A percentile compares a stretch with the other conserved stretches of the same genome.
Evolutionary conservation across 2,329 filamentous ascomycete species (phyloP).

Genomic region (Diaporthe ampelina): DNA sequence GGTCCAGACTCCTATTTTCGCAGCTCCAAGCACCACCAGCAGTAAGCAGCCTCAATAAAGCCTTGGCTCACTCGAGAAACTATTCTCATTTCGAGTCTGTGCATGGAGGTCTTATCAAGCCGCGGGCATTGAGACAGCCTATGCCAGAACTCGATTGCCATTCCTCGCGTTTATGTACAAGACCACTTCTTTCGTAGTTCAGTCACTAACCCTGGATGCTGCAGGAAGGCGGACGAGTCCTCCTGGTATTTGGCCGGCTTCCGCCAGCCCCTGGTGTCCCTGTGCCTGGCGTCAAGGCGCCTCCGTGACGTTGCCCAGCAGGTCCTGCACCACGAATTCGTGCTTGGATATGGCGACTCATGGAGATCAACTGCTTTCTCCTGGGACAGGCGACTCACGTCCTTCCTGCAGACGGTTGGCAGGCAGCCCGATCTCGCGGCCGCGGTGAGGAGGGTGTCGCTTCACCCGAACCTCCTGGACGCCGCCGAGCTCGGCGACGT

Average conservation of each 20-base stretch:
- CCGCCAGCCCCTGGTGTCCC: slow-evolving; percentile 14
- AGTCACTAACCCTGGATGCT: not conserved
- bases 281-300: slow-evolving; percentile 42
- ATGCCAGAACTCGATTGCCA: not conserved
- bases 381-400: slow-evolving; percentile 43
- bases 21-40: not conserved
- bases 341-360: slow-evolving; percentile 46
- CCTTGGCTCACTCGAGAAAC: not conserved
- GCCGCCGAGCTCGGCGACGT: not conserved
- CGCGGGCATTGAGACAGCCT: not conserved
- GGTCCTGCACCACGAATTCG: slow-evolving; percentile 46
- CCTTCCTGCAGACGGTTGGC: slow-evolving; percentile 45
- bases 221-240: not conserved
- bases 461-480: not conserved
- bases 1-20: not conserved
- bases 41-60: not conserved
- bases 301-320: slow-evolving; percentile 42
- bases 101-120: not conserved
- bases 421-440: slow-evolving; percentile 43
- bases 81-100: not conserved
- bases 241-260: slow-evolving; percentile 18
- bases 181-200: not conserved
- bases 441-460: slow-evolving; percentile 8
- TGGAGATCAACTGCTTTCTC: slow-evolving; percentile 43
- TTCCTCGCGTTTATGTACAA: not conserved